Evolutionary conservation across 768 basidiomycete genomes (phyloP).

Genomic region (Tricholoma matsutake): DNA sequence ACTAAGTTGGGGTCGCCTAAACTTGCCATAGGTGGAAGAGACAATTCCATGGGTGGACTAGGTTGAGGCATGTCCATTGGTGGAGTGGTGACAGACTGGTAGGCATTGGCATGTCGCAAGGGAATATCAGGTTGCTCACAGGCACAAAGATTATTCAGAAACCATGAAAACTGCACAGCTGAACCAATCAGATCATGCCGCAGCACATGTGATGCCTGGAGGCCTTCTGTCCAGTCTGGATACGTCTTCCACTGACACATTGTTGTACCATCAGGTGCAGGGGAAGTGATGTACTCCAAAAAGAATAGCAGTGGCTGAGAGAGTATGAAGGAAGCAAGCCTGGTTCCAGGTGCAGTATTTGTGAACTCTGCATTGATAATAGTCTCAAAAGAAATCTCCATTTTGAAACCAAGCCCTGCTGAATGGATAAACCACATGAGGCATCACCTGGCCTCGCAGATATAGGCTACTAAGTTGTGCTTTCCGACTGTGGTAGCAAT

Average conservation of each 20-base stretch:
- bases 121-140: conserved; percentile 30
- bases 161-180: conserved; percentile 53
- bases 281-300: conserved; percentile 44
- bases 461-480: conserved; percentile 73
- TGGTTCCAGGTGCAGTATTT: conserved; percentile 51
- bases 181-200: conserved; percentile 66
- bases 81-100: conserved; percentile 28
- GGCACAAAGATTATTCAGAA: conserved; percentile 46
- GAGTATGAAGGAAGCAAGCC: conserved; percentile 58
- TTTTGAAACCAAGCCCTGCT: conserved; percentile 74
- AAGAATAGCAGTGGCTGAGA: conserved; percentile 69
- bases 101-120: conserved; percentile 32
- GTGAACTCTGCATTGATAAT: conserved; percentile 59
- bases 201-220: conserved; percentile 61
- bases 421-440: conserved; percentile 81
- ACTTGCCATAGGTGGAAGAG: conserved; percentile 34
- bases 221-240: conserved; percentile 74
- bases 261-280: conserved; percentile 26
- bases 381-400: conserved; percentile 72
- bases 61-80: conserved; percentile 36
- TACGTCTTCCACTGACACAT: conserved; percentile 58
- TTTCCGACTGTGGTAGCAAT: conserved; percentile 52
- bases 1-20: conserved; percentile 27
- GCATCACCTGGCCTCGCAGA: conserved; percentile 62
- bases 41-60: conserved; percentile 35